Conservation (phyloP, 305 asterid species). For the Rubia tinctorum region DNA sequence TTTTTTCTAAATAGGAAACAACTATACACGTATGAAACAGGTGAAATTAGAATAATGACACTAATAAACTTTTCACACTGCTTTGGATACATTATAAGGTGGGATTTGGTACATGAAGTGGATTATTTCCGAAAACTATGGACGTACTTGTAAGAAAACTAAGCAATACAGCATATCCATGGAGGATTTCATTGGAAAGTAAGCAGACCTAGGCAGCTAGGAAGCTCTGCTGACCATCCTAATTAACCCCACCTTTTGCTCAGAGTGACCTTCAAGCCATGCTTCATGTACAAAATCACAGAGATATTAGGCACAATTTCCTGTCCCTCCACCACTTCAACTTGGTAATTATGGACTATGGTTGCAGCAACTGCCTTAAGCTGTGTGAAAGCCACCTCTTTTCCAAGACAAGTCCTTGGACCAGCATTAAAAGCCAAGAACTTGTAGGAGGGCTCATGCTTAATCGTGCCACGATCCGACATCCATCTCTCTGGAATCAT, state of each 20-base stretch:
- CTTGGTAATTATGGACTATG: slow-evolving; percentile 24
- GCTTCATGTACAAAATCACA: slow-evolving; percentile 50
- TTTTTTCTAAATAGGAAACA: not conserved
- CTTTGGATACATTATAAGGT: not conserved
- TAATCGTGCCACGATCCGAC: slow-evolving; percentile 40
- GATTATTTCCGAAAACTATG: not conserved
- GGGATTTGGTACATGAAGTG: not conserved
- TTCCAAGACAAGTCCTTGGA: slow-evolving; percentile 40
- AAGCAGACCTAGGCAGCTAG: not conserved
- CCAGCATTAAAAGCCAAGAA: slow-evolving; percentile 69
- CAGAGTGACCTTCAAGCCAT: slow-evolving; percentile 54
- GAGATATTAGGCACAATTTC: slow-evolving; percentile 44
- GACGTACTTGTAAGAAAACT: not conserved
- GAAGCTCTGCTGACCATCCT: not conserved
- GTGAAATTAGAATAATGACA: not conserved
- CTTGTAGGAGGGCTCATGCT: slow-evolving; percentile 62
- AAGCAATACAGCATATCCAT: not conserved
- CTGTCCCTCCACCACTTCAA: slow-evolving; percentile 41
- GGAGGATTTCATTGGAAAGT: not conserved
- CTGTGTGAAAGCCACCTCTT: slow-evolving; percentile 31
- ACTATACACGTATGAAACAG: not conserved
- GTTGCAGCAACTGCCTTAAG: slow-evolving; percentile 29
- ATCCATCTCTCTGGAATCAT: slow-evolving; percentile 75
- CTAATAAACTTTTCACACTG: not conserved
- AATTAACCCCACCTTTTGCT: slow-evolving; percentile 28